Evolutionary conservation across 1,139 yeast genomes (phyloP), one percentile per base, ranked within the genome.

Genomic region (Geotrichum restrictum): DNA sequence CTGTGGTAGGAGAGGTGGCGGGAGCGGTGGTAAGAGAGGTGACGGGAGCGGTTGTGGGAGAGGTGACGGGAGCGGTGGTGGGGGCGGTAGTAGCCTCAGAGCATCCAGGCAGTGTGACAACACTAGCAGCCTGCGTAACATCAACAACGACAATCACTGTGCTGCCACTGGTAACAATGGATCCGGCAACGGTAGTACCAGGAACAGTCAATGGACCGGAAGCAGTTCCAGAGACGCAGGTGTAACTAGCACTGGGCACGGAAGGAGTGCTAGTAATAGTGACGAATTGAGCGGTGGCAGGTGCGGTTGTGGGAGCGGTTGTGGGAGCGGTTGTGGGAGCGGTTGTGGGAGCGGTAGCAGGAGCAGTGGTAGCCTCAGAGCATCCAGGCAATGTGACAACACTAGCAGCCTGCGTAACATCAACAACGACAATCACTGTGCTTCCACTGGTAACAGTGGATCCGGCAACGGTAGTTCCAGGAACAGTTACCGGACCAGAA

Each of bases 371-470:
- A 7, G 44, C 33, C 10, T 4, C 21, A 24, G 14, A 14, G 18
- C 58, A 60, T 5, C 64, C 57, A 8, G 55, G 54, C 1, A 60
- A 47, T 13, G 54, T 55, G 1, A 56, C 59, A 2, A 55, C 56
- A 13, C 51, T 18, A 2, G 45, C 32, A 39, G 45, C 8, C 16
- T 33, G 10, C 2, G 45, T 31, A 10, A 14, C 27, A 19, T 16
- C 39, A 14, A 14, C 31, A 16, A 32, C 19, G 18, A 38, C 24
- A 5, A 31, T 33, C 2, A 41, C 45, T 18, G 50, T 32, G 5
- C 44, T 38, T n/a, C 18, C 16, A 8, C 2, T 16, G 6, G 50
- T 14, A 29, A 50, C 22, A 8, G 59, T 53, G 14, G 57, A 38
- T 43, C 54, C 58, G 2, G 59, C 53, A 29, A 41, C 31, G 3